phyloP scores from a whole-genome alignment of 192 early-diverging fungal species.

The Coemansia sp. region DNA sequence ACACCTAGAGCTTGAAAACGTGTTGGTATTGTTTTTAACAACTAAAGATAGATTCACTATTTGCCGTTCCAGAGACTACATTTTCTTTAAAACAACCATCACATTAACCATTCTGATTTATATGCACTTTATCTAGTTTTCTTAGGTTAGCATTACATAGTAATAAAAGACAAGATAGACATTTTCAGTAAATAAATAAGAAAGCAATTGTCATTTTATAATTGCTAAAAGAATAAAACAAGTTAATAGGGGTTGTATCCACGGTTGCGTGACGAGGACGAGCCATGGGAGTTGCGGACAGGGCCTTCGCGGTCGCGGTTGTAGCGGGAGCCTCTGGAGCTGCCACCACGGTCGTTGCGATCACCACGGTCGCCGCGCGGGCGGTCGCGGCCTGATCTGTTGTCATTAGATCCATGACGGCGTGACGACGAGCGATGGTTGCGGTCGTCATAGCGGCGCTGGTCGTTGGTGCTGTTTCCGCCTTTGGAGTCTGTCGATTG shows the following conservation, averaged over 20 bases:
- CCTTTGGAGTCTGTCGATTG: neutral
- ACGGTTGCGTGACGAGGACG: constrained; percentile 30
- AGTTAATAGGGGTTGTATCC: constrained; percentile 45
- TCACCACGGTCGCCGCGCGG: constrained; percentile 9
- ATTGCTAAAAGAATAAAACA: neutral
- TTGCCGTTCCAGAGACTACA: too few relatives aligned
- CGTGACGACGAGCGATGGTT: constrained; percentile 37
- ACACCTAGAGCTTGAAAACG: too few relatives aligned
- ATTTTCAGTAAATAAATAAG: neutral
- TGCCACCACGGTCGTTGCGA: constrained; percentile 18
- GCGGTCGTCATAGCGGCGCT: constrained; percentile 15
- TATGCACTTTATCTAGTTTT: too few relatives aligned
- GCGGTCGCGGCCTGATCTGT: constrained; percentile 32
- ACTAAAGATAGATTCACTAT: too few relatives aligned
- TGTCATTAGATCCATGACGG: constrained; percentile 27
- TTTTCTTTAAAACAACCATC: too few relatives aligned
- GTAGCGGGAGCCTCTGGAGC: constrained; percentile 22
- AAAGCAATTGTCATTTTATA: neutral
- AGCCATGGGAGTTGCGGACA: constrained; percentile 29
- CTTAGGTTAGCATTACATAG: neutral
- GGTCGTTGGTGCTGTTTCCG: neutral
- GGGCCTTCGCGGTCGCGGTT: constrained; percentile 48
- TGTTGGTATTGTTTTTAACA: too few relatives aligned
- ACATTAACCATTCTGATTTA: too few relatives aligned
- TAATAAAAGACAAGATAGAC: neutral